A percentile compares a stretch with the other conserved stretches of the same genome.
Evolutionary conservation across 495 filamentous ascomycete genomes (phyloP).

Genomic region (Lepidopterella palustris): DNA sequence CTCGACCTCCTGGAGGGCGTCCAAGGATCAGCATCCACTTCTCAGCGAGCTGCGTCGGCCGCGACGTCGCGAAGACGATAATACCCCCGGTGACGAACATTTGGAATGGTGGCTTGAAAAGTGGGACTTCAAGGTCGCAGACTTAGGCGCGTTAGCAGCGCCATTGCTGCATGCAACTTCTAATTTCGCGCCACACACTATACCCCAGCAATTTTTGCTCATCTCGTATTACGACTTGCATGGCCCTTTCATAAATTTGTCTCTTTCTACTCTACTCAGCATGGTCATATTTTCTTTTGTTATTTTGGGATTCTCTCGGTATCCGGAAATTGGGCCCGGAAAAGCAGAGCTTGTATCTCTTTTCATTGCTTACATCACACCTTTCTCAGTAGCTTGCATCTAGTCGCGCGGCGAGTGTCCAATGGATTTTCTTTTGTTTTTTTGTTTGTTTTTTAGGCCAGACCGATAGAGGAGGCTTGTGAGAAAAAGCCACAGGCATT

Average conservation of each 20-base stretch:
- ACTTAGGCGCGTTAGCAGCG: neutral
- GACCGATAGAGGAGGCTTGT: neutral
- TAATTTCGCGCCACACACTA: neutral
- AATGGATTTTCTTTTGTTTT: neutral
- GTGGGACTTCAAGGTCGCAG: conserved; percentile 7
- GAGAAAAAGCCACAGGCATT: neutral
- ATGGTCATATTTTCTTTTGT: neutral
- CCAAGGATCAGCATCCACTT: conserved; percentile 2
- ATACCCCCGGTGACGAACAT: neutral
- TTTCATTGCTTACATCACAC: neutral
- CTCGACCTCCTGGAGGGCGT: conserved; percentile 19
- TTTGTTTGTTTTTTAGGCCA: neutral
- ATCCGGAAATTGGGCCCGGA: neutral
- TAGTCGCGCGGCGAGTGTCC: neutral
- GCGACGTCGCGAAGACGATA: conserved; percentile 23
- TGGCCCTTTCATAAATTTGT: neutral
- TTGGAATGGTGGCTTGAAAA: conserved; percentile 10
- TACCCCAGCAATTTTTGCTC: neutral
- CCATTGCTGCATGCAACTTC: neutral
- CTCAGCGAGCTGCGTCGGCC: conserved; percentile 9
- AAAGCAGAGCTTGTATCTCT: neutral
- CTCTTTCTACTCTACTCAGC: neutral
- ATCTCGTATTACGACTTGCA: neutral
- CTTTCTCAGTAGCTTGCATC: neutral
- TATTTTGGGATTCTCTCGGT: neutral